Conservation (phyloP, 495 filamentous ascomycete species). For the Evansstolkia leycettana region DNA sequence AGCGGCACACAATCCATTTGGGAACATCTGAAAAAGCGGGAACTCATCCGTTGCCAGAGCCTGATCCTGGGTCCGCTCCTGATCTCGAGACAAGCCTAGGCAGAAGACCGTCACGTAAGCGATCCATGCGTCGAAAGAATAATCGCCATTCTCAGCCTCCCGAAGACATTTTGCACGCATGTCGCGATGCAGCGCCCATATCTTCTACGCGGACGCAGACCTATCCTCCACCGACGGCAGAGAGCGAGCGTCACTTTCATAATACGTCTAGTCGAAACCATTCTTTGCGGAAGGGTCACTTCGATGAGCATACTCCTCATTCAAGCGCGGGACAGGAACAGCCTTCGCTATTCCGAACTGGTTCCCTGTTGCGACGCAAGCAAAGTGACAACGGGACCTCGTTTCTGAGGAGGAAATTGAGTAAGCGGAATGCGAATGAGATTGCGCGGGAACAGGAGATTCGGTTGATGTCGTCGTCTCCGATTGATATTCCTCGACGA, state of each 20-base stretch:
- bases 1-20: conserved; percentile 35
- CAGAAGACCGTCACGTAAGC: conserved; percentile 30
- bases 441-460: conserved; percentile 74
- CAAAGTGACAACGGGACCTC: conserved; percentile 39
- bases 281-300: conserved; percentile 17
- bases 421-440: conserved; percentile 65
- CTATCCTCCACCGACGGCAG: conserved; percentile 1
- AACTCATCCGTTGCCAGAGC: conserved; percentile 16
- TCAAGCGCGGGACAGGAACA: conserved; percentile 33
- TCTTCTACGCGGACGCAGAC: neutral
- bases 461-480: conserved; percentile 58
- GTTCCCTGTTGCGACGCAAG: conserved; percentile 55
- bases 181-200: conserved; percentile 16
- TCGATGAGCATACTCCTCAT: conserved; percentile 26
- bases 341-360: conserved; percentile 29
- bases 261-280: conserved; percentile 12
- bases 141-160: conserved; percentile 19
- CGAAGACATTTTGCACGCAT: conserved; percentile 15
- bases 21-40: conserved; percentile 22
- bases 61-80: conserved; percentile 7
- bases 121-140: conserved; percentile 24
- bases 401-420: conserved; percentile 55
- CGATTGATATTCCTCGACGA: conserved; percentile 49
- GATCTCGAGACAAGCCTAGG: conserved; percentile 15
- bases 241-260: conserved; percentile 3